Conservation (phyloP, 345 rosid genomes). For the Adansonia digitata region DNA sequence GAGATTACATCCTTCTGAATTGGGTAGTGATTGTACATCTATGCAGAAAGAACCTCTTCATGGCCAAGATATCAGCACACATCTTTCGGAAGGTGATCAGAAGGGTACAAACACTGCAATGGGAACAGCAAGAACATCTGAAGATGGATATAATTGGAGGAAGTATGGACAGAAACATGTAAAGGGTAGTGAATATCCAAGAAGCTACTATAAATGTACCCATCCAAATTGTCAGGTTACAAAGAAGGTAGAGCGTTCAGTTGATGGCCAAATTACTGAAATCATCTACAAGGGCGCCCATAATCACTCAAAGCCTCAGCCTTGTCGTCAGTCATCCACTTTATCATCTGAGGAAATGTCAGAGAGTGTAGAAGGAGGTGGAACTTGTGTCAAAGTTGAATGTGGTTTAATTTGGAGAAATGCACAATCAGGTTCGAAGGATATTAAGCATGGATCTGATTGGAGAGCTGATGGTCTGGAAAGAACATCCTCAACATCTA, state of each 20-base stretch:
- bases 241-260: slow-evolving; percentile 57
- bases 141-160: slow-evolving; percentile 68
- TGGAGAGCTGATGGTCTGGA: slow-evolving; percentile 35
- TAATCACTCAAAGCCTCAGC: slow-evolving; percentile 53
- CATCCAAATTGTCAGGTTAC: slow-evolving; percentile 50
- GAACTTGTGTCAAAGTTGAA: slow-evolving; percentile 25
- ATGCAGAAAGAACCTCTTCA: slow-evolving; percentile 18
- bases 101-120: slow-evolving; percentile 23
- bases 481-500: slow-evolving; percentile 44
- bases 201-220: slow-evolving; percentile 65
- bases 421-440: slow-evolving; percentile 25
- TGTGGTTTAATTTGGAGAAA: slow-evolving; percentile 34
- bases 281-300: slow-evolving; percentile 60
- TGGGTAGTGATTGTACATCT: slow-evolving; percentile 12
- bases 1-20: slow-evolving; percentile 25
- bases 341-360: slow-evolving; percentile 31
- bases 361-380: slow-evolving; percentile 31
- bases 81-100: slow-evolving; percentile 23
- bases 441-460: slow-evolving; percentile 26
- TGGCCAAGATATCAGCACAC: slow-evolving; percentile 15
- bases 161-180: slow-evolving; percentile 67
- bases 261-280: slow-evolving; percentile 59
- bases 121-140: slow-evolving; percentile 36
- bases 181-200: slow-evolving; percentile 61
- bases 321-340: slow-evolving; percentile 34